Percentiles rank a stretch among this genome's conserved stretches.
phyloP scores from a whole-genome alignment of 2,329 filamentous ascomycete genomes.

The Rhinocladiella similis region DNA sequence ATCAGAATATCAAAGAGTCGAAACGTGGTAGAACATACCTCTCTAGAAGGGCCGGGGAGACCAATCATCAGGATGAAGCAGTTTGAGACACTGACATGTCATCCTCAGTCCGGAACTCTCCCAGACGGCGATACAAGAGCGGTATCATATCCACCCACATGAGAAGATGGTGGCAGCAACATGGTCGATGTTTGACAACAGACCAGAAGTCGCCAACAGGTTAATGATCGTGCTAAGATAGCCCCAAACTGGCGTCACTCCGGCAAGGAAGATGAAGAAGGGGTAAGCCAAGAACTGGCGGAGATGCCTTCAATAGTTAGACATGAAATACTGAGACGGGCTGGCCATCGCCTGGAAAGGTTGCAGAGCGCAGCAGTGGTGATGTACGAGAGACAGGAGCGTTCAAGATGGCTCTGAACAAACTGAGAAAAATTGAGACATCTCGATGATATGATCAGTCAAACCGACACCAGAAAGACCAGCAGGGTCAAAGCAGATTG shows the following conservation, averaged over 20 bases:
- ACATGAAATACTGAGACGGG: too few relatives aligned
- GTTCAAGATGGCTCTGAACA: background rate
- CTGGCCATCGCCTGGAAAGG: too few relatives aligned
- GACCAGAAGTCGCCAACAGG: background rate
- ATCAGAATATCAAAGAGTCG: background rate
- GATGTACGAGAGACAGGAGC: background rate
- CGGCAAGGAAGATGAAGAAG: background rate
- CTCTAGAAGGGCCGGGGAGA: too few relatives aligned
- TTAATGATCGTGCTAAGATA: background rate
- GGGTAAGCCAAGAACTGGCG: background rate
- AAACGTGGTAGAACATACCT: background rate
- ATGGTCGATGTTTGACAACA: background rate
- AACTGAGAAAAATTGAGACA: background rate
- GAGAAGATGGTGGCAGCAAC: background rate
- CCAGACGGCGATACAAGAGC: background rate
- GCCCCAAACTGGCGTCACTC: background rate
- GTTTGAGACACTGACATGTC: background rate
- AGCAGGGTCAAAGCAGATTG: background rate
- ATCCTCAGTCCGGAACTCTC: background rate
- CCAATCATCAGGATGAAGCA: background rate
- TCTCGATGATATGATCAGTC: background rate
- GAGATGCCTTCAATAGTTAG: background rate
- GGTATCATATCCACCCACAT: background rate
- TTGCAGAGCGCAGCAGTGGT: background rate
- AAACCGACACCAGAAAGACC: background rate